Percentiles rank a stretch among this genome's conserved stretches.
These are phyloP conservation scores for Anisodus acutangulus DNA, from an alignment of 257 asterid species.

Conservation along the genomic window DNA sequence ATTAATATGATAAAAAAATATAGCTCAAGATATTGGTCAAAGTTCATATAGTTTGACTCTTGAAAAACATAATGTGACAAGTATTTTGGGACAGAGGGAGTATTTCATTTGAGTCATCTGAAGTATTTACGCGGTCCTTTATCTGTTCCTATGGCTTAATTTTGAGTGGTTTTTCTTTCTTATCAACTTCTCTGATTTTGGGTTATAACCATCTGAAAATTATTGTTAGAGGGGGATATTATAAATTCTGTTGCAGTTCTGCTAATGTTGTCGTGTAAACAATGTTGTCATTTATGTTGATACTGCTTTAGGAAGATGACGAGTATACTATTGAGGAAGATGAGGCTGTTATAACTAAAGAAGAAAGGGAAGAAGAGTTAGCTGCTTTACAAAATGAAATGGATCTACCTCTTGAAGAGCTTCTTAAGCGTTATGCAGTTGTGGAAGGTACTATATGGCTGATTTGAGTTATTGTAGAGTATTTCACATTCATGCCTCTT, in stretches of 20 bases:
- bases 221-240: neutral
- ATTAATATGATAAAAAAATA: no score
- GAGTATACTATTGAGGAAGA: conserved; percentile 97
- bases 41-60: no score
- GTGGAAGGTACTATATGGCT: conserved; percentile 61
- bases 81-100: no score
- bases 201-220: conserved; percentile 1
- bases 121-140: neutral
- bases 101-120: conserved; percentile 8
- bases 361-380: conserved; percentile 94
- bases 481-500: conserved; percentile 22
- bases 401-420: conserved; percentile 85
- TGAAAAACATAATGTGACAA: no score
- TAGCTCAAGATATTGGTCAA: no score
- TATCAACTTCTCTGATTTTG: neutral
- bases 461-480: conserved; percentile 10
- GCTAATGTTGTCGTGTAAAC: conserved; percentile 23
- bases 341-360: conserved; percentile 87
- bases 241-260: conserved; percentile 21
- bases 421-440: conserved; percentile 73
- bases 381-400: conserved; percentile 80
- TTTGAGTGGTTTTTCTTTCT: conserved; percentile 4
- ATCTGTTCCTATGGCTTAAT: neutral
- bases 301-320: conserved; percentile 87
- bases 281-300: conserved; percentile 31